Base-by-base conservation (phyloP, 768 basidiomycete species). In the Cytidiella melzeri region DNA sequence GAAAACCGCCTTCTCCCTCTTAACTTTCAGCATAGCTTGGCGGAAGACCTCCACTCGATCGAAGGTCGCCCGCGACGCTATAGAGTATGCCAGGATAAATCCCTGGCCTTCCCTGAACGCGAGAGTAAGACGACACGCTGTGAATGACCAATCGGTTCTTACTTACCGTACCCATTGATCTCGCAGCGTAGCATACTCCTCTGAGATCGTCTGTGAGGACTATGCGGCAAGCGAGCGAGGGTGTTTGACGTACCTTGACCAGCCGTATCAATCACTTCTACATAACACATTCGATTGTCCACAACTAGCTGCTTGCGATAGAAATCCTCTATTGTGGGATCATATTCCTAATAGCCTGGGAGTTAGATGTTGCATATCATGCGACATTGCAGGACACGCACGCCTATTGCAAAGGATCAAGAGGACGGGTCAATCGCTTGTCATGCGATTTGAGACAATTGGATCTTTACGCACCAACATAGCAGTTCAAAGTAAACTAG, bases 301-400 rank as follows among this genome's bases (percentile, higher is more conserved):
- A 96, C 92, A 49, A 93, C 83, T 59, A 93, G 79, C 65, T 93
- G 92, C 67, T 94, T 95, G 61, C 93, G 80, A 71, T 97, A 96
- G 55, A 92, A 92, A 67, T 96, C 93, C 71, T 97, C 93, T 80
- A 97, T 97, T 59, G 93, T 97, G 50, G 93, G 93, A 73, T 97
- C 93, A 68, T 97, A 97, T 45, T 92, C 92, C 91, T 95, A 53
- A 41, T 34, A 21, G 36, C 18, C 13, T 40, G 39, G 47, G 21
- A 20, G 25, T 43, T 4, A 4, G n/a, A 44, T 41, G 4, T 41
- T 18, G 21, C 28, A 30, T 20, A 44, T n/a, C n/a, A n/a, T 19
- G 19, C 21, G 28, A 23, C 12, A 25, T 27, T 19, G 21, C 19
- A 7, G 7, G 18, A 4, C 43, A 6, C 12, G 5, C 4, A 21